Conservation (phyloP, 176 grass and related monocot species). For the Coix lacrymajobi region DNA sequence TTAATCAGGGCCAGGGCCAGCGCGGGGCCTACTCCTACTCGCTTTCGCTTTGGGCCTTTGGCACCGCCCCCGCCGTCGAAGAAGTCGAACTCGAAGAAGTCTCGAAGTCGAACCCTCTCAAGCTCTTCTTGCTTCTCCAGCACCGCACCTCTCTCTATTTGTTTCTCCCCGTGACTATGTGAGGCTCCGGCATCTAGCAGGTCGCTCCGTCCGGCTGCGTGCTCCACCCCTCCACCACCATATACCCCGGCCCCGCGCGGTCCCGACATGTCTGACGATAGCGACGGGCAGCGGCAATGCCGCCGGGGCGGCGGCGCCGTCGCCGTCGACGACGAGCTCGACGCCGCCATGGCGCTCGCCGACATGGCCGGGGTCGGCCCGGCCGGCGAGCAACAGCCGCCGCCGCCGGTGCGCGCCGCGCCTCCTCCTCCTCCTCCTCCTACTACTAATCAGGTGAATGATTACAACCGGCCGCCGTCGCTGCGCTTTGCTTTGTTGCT, state of each 20-base stretch:
- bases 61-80: not conserved
- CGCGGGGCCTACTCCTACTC: not conserved
- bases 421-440: not conserved
- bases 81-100: not conserved
- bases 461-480: not conserved
- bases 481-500: not conserved
- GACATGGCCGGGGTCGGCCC: constrained; percentile 43
- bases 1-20: not conserved
- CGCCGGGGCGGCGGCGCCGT: constrained; percentile 7
- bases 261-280: constrained; percentile 31
- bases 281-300: constrained; percentile 30
- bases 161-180: not conserved
- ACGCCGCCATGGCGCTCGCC: constrained; percentile 62
- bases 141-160: not conserved
- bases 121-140: too few relatives aligned
- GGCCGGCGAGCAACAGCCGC: not conserved
- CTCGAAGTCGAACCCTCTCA: too few relatives aligned
- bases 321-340: constrained; percentile 65
- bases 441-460: not conserved
- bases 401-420: not conserved
- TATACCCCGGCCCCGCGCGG: not conserved
- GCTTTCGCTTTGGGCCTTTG: not conserved
- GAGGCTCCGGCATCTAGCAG: not conserved
- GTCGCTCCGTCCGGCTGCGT: not conserved
- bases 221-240: too few relatives aligned